Evolutionary conservation across 495 filamentous ascomycete species (phyloP).

Genomic region (Neurospora africana): DNA sequence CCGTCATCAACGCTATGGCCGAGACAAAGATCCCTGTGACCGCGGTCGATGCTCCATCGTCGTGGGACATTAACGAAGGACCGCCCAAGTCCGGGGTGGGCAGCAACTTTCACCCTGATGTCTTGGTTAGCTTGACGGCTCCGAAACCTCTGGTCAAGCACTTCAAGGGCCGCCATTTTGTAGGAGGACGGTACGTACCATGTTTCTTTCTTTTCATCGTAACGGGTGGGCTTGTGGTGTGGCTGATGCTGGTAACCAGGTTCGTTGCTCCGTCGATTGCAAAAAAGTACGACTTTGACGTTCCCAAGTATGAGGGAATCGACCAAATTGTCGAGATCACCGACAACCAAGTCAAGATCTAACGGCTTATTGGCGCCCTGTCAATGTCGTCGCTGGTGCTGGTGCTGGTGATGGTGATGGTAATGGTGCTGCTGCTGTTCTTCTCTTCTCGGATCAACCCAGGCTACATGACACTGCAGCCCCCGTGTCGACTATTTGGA

Average conservation of each 20-base stretch:
- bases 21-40: constrained; percentile 65
- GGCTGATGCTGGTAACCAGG: constrained; percentile 30
- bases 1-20: constrained; percentile 67
- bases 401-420: neutral
- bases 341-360: constrained; percentile 49
- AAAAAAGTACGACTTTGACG: constrained; percentile 75
- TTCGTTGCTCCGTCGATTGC: constrained; percentile 74
- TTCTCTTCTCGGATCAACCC: neutral
- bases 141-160: constrained; percentile 85
- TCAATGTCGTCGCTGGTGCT: neutral
- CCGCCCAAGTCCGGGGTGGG: constrained; percentile 72
- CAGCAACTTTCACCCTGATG: constrained; percentile 63
- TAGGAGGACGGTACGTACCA: constrained; percentile 59
- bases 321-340: constrained; percentile 81
- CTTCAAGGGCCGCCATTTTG: constrained; percentile 78
- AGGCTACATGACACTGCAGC: constrained; percentile 34
- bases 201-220: neutral
- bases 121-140: constrained; percentile 81
- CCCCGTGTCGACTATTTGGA: constrained; percentile 38
- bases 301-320: constrained; percentile 75
- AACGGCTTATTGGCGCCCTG: constrained; percentile 5
- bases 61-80: constrained; percentile 84
- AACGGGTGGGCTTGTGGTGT: neutral
- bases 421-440: neutral
- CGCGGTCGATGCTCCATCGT: constrained; percentile 83